Conservation (phyloP, 352 stramenopile species). For the Globisporangium nodosum region DNA sequence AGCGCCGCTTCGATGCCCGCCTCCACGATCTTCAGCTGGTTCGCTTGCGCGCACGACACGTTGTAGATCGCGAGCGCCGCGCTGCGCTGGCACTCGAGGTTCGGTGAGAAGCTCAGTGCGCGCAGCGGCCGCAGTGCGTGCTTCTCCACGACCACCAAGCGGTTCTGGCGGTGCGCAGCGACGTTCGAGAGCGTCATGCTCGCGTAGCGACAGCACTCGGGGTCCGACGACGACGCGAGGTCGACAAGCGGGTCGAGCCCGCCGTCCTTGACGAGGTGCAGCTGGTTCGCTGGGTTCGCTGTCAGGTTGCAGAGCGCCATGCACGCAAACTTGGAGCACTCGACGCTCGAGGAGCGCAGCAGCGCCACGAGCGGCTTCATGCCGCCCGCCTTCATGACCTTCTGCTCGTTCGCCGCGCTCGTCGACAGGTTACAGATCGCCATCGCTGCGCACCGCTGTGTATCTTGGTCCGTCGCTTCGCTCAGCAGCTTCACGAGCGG, state of each 20-base stretch:
- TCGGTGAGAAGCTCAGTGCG: slow-evolving; percentile 69
- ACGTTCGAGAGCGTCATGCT: slow-evolving; percentile 95
- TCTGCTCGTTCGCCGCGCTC: slow-evolving; percentile 62
- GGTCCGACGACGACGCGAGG: slow-evolving; percentile 54
- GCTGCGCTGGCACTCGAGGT: slow-evolving; percentile 89
- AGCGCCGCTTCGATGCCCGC: slow-evolving; percentile 85
- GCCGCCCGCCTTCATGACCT: slow-evolving; percentile 70
- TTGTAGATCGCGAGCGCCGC: slow-evolving; percentile 94
- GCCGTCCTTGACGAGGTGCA: slow-evolving; percentile 81
- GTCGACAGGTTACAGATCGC: slow-evolving; percentile 84
- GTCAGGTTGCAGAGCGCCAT: slow-evolving; percentile 96
- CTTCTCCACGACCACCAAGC: slow-evolving; percentile 84
- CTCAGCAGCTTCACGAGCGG: slow-evolving; percentile 67
- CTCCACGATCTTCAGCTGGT: slow-evolving; percentile 89
- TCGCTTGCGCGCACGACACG: slow-evolving; percentile 88
- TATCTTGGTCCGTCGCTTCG: slow-evolving; percentile 45
- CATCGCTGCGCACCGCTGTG: slow-evolving; percentile 77
- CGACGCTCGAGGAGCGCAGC: slow-evolving; percentile 35
- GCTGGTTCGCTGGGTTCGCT: slow-evolving; percentile 87
- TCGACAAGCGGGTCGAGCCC: slow-evolving; percentile 77
- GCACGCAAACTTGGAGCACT: slow-evolving; percentile 82
- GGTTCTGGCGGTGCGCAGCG: slow-evolving; percentile 85
- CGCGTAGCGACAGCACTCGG: slow-evolving; percentile 85
- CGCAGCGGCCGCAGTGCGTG: slow-evolving; percentile 76
- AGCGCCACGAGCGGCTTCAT: slow-evolving; percentile 63